Conservation (phyloP, 192 early-diverging fungal species). For the Rhizoclosmatium globosum region DNA sequence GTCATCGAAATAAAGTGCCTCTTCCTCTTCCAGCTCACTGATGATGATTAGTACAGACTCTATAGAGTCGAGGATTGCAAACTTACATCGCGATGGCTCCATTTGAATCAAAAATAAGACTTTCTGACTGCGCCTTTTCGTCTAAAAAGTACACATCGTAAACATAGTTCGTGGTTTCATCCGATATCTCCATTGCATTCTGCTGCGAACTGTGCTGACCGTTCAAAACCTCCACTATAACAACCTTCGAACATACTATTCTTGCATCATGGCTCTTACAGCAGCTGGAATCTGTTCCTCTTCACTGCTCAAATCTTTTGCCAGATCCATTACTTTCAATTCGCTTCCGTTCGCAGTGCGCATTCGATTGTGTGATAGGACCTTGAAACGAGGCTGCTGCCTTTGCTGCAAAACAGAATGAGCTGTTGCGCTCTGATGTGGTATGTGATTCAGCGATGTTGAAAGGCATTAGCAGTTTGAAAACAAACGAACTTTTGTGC, state of each 20-base stretch:
- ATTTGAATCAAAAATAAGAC: background rate
- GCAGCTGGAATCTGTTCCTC: slow-evolving; percentile 4
- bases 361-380: slow-evolving; percentile 25
- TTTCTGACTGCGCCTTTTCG: background rate
- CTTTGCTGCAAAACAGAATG: background rate
- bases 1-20: slow-evolving; percentile 12
- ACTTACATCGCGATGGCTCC: slow-evolving; percentile 14
- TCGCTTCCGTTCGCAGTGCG: slow-evolving; percentile 13
- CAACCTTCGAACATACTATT: background rate
- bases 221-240: background rate
- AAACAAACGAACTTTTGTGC: background rate
- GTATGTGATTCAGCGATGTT: background rate
- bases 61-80: background rate
- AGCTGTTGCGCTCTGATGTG: background rate
- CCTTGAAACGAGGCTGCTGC: slow-evolving; percentile 9
- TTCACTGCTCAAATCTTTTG: background rate
- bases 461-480: background rate
- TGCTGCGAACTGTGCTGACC: background rate
- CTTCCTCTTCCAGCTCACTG: slow-evolving; percentile 23
- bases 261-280: slow-evolving; percentile 21
- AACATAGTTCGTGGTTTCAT: background rate
- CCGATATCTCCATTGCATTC: slow-evolving; percentile 1
- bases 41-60: background rate
- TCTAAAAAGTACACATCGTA: slow-evolving; percentile 27
- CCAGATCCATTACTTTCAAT: slow-evolving; percentile 17